phyloP scores from a whole-genome alignment of 768 basidiomycete species.

The Boletus rufocinnamomeus region DNA sequence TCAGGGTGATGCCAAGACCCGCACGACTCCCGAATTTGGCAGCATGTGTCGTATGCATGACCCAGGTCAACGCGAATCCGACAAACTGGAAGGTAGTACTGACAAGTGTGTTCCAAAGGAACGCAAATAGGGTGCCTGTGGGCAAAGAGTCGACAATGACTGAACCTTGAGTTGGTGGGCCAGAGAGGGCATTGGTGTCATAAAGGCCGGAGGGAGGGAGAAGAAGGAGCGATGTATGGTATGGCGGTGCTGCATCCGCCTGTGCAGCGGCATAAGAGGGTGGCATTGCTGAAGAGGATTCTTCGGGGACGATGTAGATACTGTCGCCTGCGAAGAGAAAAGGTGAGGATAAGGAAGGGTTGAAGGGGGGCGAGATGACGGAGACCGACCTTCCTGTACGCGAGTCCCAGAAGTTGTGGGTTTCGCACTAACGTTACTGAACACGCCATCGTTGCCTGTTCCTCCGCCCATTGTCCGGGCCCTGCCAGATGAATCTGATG shows the following conservation, averaged over 20 bases:
- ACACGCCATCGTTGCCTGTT: slow-evolving; percentile 84
- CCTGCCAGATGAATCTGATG: slow-evolving; percentile 39
- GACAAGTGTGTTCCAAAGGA: slow-evolving; percentile 91
- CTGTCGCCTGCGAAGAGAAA: slow-evolving; percentile 55
- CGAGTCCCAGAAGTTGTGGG: slow-evolving; percentile 55
- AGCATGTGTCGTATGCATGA: slow-evolving; percentile 91
- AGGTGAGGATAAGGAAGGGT: neutral
- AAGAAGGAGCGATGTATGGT: slow-evolving; percentile 98
- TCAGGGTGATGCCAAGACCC: slow-evolving; percentile 93
- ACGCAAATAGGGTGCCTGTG: slow-evolving; percentile 79
- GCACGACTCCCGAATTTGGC: slow-evolving; percentile 92
- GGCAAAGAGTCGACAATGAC: slow-evolving; percentile 90
- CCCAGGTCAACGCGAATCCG: slow-evolving; percentile 89
- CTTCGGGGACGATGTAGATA: slow-evolving; percentile 80
- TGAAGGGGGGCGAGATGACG: neutral
- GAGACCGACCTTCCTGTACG: slow-evolving; percentile 53
- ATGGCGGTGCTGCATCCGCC: slow-evolving; percentile 94
- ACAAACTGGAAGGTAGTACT: slow-evolving; percentile 98
- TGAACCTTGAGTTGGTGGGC: slow-evolving; percentile 50
- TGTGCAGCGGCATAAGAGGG: slow-evolving; percentile 93
- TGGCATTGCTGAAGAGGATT: slow-evolving; percentile 77
- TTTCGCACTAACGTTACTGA: slow-evolving; percentile 93
- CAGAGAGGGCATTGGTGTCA: slow-evolving; percentile 48
- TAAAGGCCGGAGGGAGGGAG: slow-evolving; percentile 51
- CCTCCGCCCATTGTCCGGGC: slow-evolving; percentile 57